Evolutionary conservation across 2,329 filamentous ascomycete species (phyloP), one percentile per base, ranked within the genome.

Genomic region (Aphanoascus verrucosus): DNA sequence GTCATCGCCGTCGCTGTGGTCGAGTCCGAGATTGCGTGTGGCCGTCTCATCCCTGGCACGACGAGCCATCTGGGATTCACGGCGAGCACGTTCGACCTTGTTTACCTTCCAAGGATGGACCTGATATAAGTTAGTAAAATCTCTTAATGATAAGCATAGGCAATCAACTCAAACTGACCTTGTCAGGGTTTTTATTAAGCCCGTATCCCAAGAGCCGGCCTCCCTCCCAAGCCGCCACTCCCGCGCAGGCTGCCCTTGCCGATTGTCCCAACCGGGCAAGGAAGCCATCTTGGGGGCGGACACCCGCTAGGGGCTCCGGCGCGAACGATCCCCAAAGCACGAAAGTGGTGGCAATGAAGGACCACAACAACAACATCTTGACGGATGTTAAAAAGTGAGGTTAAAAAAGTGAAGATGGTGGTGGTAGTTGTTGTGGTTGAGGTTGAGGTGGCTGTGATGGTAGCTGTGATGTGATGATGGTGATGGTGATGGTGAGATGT

Each of bases 321-420:
- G 59, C 48, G 43, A 60, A 59, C 20, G 59, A 52, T 31, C 63
- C 61, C 61, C 61, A 63, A 28, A 65, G 54, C 46, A 61, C 56
- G 38, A 65, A 34, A 40, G 58, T 41, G 42, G 59, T 20, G 40
- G 62, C 56, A 31, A 62, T 28, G 2, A 57, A 54, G 32, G 63
- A 17, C n/a, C 11, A n/a, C 35, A 19, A 5, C 19, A 64, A 28
- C 42, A 63, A 40, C 58, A 64, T 59, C 31, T 49, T 60, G 19
- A 51, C 32, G n/a, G n/a, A n/a, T n/a, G n/a, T n/a, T n/a, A n/a
- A n/a, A n/a, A n/a, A n/a, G n/a, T n/a, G 56, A 15, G 15, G 41
- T 23, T 23, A 49, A 40, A 49, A 32, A 34, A 32, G n/a, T 9
- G n/a, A 32, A 15, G 23, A 15, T 47, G 40, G 43, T 31, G 28